These are phyloP conservation scores for Phaeosphaeriaceae sp. DNA, from an alignment of 2,329 filamentous ascomycete genomes.

Conservation along the genomic window DNA sequence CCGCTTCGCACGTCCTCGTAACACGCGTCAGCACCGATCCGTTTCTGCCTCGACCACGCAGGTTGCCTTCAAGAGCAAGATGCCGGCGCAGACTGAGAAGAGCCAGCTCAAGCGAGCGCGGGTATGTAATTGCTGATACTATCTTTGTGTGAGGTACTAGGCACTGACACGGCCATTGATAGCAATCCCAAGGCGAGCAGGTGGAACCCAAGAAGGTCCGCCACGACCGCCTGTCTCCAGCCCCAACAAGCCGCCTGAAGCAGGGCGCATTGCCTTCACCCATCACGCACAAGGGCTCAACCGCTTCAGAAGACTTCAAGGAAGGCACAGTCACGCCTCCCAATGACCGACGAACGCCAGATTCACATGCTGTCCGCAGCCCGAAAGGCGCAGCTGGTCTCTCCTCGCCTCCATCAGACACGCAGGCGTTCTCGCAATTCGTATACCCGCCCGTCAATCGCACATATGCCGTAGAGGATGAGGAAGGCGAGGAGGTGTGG, in stretches of 20 bases:
- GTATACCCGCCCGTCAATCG: slow-evolving; percentile 74
- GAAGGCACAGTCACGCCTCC: slow-evolving; percentile 76
- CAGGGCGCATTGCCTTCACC: slow-evolving; percentile 77
- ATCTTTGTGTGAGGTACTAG: not conserved
- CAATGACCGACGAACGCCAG: slow-evolving; percentile 32
- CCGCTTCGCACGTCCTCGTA: slow-evolving; percentile 22
- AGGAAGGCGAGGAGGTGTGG: slow-evolving; percentile 88
- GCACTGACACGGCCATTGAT: slow-evolving; percentile 30
- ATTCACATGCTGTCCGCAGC: slow-evolving; percentile 50
- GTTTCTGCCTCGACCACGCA: slow-evolving; percentile 22
- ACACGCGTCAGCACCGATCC: slow-evolving; percentile 29
- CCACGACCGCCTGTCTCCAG: slow-evolving; percentile 67
- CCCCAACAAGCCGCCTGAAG: slow-evolving; percentile 59
- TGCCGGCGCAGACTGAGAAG: slow-evolving; percentile 71
- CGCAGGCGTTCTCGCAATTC: slow-evolving; percentile 82
- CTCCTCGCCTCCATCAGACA: slow-evolving; percentile 72
- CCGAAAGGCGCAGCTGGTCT: slow-evolving; percentile 45
- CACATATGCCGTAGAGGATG: slow-evolving; percentile 84
- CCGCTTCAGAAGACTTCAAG: slow-evolving; percentile 67
- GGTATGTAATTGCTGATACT: slow-evolving; percentile 59
- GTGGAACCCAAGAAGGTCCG: slow-evolving; percentile 82
- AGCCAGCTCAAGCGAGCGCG: slow-evolving; percentile 84
- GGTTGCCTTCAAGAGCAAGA: slow-evolving; percentile 33
- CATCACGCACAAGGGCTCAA: slow-evolving; percentile 72
- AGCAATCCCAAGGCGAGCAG: slow-evolving; percentile 72